Evolutionary conservation across 75 land plant species (phyloP).

Genomic region (Gnetum montanum): DNA sequence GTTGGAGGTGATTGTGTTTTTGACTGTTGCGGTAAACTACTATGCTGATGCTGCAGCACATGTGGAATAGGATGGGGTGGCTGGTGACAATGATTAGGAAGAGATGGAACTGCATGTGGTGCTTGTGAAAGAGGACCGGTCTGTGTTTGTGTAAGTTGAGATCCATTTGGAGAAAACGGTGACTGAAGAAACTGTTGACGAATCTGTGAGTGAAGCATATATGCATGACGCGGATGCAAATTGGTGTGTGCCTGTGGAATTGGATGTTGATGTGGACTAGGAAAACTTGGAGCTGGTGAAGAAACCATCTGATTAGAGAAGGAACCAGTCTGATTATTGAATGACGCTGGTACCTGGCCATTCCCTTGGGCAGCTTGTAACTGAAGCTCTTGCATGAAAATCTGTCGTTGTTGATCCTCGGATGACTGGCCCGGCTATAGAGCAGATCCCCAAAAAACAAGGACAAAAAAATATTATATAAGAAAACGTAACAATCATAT

Average conservation of each 20-base stretch:
- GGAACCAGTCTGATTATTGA: constrained; percentile 26
- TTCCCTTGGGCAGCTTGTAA: constrained; percentile 50
- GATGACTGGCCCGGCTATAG: constrained; percentile 34
- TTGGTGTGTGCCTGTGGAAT: constrained; percentile 23
- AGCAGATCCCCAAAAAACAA: not conserved
- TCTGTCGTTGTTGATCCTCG: constrained; percentile 49
- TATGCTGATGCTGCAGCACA: constrained; percentile 25
- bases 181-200: constrained; percentile 22
- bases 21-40: constrained; percentile 15
- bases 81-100: constrained; percentile 18
- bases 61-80: constrained; percentile 13
- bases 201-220: constrained; percentile 23
- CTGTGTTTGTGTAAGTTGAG: constrained; percentile 21
- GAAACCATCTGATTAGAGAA: constrained; percentile 43
- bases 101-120: constrained; percentile 18
- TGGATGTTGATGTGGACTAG: constrained; percentile 49
- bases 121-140: constrained; percentile 10
- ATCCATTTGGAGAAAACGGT: constrained; percentile 24
- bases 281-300: constrained; percentile 39
- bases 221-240: constrained; percentile 44
- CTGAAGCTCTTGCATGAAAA: constrained; percentile 52
- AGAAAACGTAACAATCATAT: no score
- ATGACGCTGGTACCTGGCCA: constrained; percentile 33
- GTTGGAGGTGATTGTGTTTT: constrained; percentile 20
- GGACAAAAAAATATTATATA: not conserved